These are phyloP conservation scores for Penicillium sp. DNA, from an alignment of 2,329 filamentous ascomycete genomes.

Conservation along the genomic window DNA sequence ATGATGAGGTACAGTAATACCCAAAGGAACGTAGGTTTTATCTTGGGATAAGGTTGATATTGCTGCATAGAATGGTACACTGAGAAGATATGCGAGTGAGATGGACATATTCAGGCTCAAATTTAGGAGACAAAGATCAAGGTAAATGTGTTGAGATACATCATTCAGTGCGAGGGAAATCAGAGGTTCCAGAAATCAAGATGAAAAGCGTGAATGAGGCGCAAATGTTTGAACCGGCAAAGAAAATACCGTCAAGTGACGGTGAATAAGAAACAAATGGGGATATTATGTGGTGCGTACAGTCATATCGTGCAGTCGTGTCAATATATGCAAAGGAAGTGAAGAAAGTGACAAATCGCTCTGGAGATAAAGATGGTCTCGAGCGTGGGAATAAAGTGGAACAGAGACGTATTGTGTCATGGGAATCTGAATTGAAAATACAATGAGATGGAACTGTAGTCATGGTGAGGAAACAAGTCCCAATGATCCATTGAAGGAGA, in stretches of 20 bases:
- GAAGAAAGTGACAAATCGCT: constrained; percentile 19
- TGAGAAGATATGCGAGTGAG: background rate
- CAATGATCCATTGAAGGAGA: constrained; percentile 7
- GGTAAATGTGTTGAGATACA: background rate
- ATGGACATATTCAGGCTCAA: background rate
- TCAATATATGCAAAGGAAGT: constrained; percentile 25
- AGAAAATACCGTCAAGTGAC: constrained; percentile 1
- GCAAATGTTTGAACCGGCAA: background rate
- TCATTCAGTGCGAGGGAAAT: background rate
- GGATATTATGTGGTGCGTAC: constrained; percentile 28
- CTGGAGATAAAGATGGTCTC: constrained; percentile 6
- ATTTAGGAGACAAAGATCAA: constrained; percentile 3
- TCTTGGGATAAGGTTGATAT: background rate
- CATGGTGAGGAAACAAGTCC: background rate
- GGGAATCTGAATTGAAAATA: background rate
- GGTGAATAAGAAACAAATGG: constrained; percentile 2
- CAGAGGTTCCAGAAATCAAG: background rate
- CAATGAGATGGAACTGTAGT: constrained; percentile 1
- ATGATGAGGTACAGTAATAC: too few relatives aligned
- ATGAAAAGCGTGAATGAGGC: background rate
- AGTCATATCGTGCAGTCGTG: constrained; percentile 32
- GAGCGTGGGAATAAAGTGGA: background rate
- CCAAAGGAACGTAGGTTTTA: background rate
- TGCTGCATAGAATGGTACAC: background rate
- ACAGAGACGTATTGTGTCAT: background rate